A percentile compares a stretch with the other conserved stretches of the same genome.
Conservation (phyloP, 345 rosid species). For the Camelina neglecta region DNA sequence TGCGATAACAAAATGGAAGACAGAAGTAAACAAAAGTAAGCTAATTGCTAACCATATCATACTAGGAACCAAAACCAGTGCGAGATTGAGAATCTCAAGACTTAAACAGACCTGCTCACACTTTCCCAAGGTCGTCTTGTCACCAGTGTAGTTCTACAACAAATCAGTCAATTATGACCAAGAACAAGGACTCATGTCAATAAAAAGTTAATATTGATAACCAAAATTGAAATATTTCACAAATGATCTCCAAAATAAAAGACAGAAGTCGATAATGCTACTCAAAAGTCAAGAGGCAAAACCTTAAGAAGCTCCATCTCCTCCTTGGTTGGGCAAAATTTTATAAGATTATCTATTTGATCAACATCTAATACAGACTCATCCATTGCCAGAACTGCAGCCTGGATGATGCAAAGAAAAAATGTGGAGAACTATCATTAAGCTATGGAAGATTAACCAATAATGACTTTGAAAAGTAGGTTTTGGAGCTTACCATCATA, state of each 20-base stretch:
- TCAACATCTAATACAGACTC: constrained; percentile 88
- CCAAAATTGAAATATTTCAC: constrained; percentile 23
- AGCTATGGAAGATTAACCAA: constrained; percentile 14
- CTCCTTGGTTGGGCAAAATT: constrained; percentile 97
- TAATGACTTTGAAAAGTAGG: constrained; percentile 8
- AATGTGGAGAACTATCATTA: constrained; percentile 18
- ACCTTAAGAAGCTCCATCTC: constrained; percentile 99
- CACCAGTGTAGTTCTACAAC: constrained; percentile 77
- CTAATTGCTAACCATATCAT: not conserved
- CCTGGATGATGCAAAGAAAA: constrained; percentile 54
- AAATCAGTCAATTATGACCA: constrained; percentile 33
- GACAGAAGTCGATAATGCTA: constrained; percentile 7
- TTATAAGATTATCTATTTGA: constrained; percentile 98
- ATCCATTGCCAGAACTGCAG: constrained; percentile 97
- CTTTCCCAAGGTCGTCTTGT: constrained; percentile 82
- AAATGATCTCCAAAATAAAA: constrained; percentile 11
- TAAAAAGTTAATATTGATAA: constrained; percentile 23
- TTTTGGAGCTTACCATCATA: constrained; percentile 87
- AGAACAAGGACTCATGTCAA: constrained; percentile 24
- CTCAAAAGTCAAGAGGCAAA: constrained; percentile 44
- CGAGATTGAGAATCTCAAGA: constrained; percentile 19
- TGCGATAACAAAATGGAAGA: constrained; percentile 45
- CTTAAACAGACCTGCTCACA: constrained; percentile 86
- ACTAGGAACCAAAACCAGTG: constrained; percentile 19
- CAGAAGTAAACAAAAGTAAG: constrained; percentile 26